phyloP scores from a whole-genome alignment of 495 filamentous ascomycete genomes.

The Tirmania nivea region DNA sequence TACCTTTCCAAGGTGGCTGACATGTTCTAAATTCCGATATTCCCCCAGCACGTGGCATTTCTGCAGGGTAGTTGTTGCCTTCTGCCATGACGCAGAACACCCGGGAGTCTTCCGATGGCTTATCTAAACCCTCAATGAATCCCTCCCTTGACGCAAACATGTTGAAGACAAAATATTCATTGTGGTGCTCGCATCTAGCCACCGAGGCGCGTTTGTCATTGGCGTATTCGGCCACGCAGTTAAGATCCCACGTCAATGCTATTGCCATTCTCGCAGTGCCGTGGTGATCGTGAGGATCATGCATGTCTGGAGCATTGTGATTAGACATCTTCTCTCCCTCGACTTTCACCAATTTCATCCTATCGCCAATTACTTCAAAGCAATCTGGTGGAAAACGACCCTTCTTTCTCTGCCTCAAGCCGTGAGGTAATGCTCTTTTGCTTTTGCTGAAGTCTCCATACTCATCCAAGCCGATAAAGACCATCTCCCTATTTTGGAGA shows the following conservation, averaged over 20 bases:
- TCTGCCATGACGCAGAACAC: slow-evolving; percentile 14
- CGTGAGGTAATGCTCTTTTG: slow-evolving; percentile 4
- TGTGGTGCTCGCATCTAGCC: slow-evolving; percentile 9
- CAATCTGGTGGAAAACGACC: slow-evolving; percentile 11
- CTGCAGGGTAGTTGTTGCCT: neutral
- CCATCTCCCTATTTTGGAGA: slow-evolving; percentile 4
- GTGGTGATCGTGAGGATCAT: neutral
- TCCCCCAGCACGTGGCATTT: slow-evolving; percentile 9
- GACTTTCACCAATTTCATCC: slow-evolving; percentile 14
- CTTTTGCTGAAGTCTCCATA: slow-evolving; percentile 11
- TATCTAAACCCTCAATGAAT: slow-evolving; percentile 5
- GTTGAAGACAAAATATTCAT: slow-evolving; percentile 13
- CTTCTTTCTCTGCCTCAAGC: slow-evolving; percentile 6
- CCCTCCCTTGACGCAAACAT: slow-evolving; percentile 9
- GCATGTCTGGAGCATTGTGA: neutral
- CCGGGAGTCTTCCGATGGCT: slow-evolving; percentile 11
- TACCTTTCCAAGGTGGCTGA: slow-evolving; percentile 5
- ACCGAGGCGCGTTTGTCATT: slow-evolving; percentile 11
- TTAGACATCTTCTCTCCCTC: neutral
- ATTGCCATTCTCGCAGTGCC: no score
- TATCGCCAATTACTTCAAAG: slow-evolving; percentile 12
- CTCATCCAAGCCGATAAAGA: slow-evolving; percentile 10
- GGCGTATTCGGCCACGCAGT: slow-evolving; percentile 11
- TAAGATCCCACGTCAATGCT: slow-evolving; percentile 12
- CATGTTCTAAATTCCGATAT: slow-evolving; percentile 5